phyloP scores from a whole-genome alignment of 192 early-diverging fungal species.

The Thamnidium elegans region DNA sequence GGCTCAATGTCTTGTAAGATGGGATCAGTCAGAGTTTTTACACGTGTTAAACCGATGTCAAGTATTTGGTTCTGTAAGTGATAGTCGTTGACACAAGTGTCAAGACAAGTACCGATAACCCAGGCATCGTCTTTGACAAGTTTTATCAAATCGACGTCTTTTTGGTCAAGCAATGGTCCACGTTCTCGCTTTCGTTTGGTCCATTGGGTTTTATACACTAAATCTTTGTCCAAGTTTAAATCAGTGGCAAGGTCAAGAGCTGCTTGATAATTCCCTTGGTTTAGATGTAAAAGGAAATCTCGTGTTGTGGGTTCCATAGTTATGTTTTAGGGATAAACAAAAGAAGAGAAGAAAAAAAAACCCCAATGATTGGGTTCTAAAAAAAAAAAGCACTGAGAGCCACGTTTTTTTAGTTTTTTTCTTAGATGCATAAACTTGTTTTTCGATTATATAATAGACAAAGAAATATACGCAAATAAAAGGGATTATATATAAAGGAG shows the following conservation, averaged over 20 bases:
- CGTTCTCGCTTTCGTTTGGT: conserved; percentile 20
- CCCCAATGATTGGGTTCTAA: no score
- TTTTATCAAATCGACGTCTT: conserved; percentile 39
- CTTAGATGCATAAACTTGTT: no score
- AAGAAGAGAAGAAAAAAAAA: no score
- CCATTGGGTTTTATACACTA: conserved; percentile 65
- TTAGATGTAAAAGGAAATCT: conserved; percentile 53
- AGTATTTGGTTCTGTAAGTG: conserved; percentile 43
- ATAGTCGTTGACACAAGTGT: conserved; percentile 30
- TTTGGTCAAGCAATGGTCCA: conserved; percentile 32
- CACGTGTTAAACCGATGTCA: conserved; percentile 44
- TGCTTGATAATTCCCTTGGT: conserved; percentile 47
- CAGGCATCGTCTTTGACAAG: conserved; percentile 58
- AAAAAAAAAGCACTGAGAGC: no score
- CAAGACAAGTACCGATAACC: conserved; percentile 55
- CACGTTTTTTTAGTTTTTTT: no score
- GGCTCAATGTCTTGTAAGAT: conserved; percentile 22
- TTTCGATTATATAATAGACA: no score
- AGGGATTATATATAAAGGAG: no score
- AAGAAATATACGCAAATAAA: no score
- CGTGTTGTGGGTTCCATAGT: conserved; percentile 36
- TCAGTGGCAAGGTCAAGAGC: conserved; percentile 56
- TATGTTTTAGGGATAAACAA: no score
- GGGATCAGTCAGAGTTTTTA: conserved; percentile 30
- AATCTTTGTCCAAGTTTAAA: conserved; percentile 53